These are phyloP conservation scores for Hordeum pubiflorum DNA, from an alignment of 202 grass and related monocot species.

Conservation along the genomic window DNA sequence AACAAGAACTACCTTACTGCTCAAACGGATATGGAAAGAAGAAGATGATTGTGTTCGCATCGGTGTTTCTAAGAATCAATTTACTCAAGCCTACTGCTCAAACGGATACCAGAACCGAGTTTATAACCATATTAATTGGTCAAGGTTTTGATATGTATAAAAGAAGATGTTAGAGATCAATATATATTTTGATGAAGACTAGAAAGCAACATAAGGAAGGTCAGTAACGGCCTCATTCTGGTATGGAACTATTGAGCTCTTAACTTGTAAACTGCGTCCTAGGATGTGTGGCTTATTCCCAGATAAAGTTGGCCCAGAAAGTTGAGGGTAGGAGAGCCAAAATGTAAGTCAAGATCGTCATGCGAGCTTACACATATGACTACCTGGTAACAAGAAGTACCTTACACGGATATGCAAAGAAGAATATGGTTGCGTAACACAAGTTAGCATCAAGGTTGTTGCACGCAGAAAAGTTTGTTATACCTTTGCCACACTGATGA, in stretches of 20 bases:
- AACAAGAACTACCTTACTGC: not conserved
- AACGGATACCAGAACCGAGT: not conserved
- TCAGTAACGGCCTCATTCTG: not conserved
- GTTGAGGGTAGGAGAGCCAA: not conserved
- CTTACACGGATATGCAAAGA: not conserved
- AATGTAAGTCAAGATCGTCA: not conserved
- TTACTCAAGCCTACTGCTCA: not conserved
- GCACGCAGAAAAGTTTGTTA: not conserved
- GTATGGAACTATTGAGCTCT: not conserved
- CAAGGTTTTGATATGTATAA: not conserved
- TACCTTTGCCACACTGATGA: conserved; percentile 85
- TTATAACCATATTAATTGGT: not conserved
- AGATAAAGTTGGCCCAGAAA: not conserved
- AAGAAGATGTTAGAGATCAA: not conserved
- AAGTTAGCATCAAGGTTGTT: not conserved
- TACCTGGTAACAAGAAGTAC: not conserved
- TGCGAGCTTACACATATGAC: not conserved
- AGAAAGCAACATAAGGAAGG: not conserved
- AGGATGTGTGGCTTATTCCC: not conserved
- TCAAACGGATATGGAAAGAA: not conserved
- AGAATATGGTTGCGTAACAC: not conserved
- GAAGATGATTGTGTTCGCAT: not conserved
- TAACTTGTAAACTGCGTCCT: not conserved
- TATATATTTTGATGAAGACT: not conserved
- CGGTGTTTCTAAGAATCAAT: not conserved